Conservation (phyloP, 116 monocot species). For the Thalassia testudinum region DNA sequence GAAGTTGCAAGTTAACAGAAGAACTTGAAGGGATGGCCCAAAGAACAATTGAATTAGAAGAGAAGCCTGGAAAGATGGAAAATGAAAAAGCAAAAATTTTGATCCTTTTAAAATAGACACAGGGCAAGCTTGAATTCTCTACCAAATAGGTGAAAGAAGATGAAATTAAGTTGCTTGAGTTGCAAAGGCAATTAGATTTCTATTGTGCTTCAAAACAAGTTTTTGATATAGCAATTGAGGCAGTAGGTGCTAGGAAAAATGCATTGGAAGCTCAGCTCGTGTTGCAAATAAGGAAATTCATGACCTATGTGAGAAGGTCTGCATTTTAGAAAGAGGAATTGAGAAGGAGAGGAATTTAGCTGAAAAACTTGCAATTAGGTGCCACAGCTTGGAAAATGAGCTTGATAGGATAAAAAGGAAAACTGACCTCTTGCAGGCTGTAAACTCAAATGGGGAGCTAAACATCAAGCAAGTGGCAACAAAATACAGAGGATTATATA, state of each 20-base stretch:
- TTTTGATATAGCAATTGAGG: constrained; percentile 13
- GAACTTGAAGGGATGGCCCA: constrained; percentile 12
- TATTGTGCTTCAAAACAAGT: not conserved
- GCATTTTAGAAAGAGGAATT: constrained; percentile 19
- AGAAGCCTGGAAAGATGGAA: constrained; percentile 27
- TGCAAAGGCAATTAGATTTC: constrained; percentile 13
- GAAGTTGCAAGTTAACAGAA: not conserved
- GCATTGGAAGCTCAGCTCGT: constrained; percentile 24
- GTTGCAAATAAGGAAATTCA: constrained; percentile 11
- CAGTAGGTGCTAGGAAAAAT: constrained; percentile 8
- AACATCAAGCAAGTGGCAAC: constrained; percentile 50
- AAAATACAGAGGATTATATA: too few relatives aligned
- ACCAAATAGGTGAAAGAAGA: constrained; percentile 16
- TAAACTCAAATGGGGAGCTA: constrained; percentile 21
- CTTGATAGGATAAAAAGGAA: constrained; percentile 25
- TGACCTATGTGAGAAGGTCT: constrained; percentile 14
- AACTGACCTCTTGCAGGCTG: constrained; percentile 11
- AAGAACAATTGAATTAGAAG: constrained; percentile 22
- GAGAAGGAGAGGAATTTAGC: constrained; percentile 21
- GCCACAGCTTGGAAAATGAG: constrained; percentile 29
- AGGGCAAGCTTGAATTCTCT: constrained; percentile 18
- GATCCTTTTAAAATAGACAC: constrained; percentile 20
- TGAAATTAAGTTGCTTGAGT: constrained; percentile 23
- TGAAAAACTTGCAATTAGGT: constrained; percentile 17
- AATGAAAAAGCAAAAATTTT: constrained; percentile 40